Base-by-base conservation (phyloP, 2,329 filamentous ascomycete species). In the Arthrobotrys iridis region DNA sequence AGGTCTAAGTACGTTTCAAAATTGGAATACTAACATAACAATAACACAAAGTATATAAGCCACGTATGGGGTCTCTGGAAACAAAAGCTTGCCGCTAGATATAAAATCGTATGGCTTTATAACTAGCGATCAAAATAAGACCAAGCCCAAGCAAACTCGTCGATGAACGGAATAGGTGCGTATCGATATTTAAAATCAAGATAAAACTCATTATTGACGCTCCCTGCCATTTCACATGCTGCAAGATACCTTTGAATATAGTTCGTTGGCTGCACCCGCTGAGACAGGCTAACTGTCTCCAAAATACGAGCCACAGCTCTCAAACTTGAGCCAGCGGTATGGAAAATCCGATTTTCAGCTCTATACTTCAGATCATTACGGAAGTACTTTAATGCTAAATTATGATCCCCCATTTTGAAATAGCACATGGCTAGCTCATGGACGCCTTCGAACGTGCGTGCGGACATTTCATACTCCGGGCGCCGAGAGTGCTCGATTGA, bases 301-400 rank as follows among this genome's bases (percentile, higher is more conserved):
- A 35, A 11, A 24, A 37, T 37, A 45, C 65, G 48, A 10, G 22
- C 35, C 35, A 71, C n/a, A 13, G 50, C 48, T 11, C 26, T 30
- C 10, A 63, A 40, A 30, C 37, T 64, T 5, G 28, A 33, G 10
- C 11, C n/a, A 30, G 43, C 33, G 7, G 37, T 55, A 26, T 40
- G 28, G 10, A 70, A 13, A 4, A 59, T 28, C 4, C 18, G 41
- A 4, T n/a, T 15, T 26, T 60, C 5, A 7, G n/a, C 18, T 24
- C 66, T 28, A n/a, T 71, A 71, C 2, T 40, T 4, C 10, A 58
- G 15, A 33, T 63, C 55, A n/a, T 55, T 22, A 5, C 62, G 1
- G 11, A 70, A 48, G 8, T 22, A 70, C 1, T 15, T 10, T 30
- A 70, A 45, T 10, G 65, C 65, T 7, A 28, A 33, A 11, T 24